phyloP scores from a whole-genome alignment of 1,139 yeast genomes.

The Eremothecium cymbalariae region DNA sequence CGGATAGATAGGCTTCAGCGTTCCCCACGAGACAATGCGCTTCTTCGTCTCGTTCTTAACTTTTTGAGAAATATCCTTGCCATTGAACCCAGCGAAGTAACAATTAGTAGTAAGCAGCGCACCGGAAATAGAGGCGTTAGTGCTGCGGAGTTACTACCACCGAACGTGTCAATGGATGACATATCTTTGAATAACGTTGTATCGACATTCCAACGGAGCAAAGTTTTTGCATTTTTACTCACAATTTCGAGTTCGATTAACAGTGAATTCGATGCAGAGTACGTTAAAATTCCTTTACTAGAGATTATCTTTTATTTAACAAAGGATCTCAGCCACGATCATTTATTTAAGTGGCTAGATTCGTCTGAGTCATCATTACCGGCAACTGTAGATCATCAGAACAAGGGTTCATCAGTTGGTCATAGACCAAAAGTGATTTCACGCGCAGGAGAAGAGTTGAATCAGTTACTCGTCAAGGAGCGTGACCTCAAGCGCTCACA shows the following conservation, averaged over 20 bases:
- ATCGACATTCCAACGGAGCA: slow-evolving; percentile 50
- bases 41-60: slow-evolving; percentile 62
- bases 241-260: slow-evolving; percentile 63
- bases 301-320: slow-evolving; percentile 63
- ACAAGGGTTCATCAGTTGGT: background rate
- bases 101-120: slow-evolving; percentile 38
- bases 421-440: too few relatives aligned
- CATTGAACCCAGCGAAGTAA: slow-evolving; percentile 60
- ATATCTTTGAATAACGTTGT: slow-evolving; percentile 56
- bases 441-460: slow-evolving; percentile 36
- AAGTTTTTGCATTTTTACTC: slow-evolving; percentile 61
- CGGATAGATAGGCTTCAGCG: slow-evolving; percentile 48
- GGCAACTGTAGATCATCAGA: background rate
- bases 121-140: slow-evolving; percentile 31
- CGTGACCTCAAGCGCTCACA: slow-evolving; percentile 43
- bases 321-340: slow-evolving; percentile 42
- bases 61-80: slow-evolving; percentile 68
- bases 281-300: slow-evolving; percentile 55
- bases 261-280: slow-evolving; percentile 50
- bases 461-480: slow-evolving; percentile 52
- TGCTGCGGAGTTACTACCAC: slow-evolving; percentile 42
- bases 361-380: slow-evolving; percentile 2
- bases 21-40: slow-evolving; percentile 62
- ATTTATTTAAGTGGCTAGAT: slow-evolving; percentile 10
- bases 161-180: slow-evolving; percentile 53